Evolutionary conservation across 331 rosid genomes (phyloP).

Genomic region (Phaseolus coccineus): DNA sequence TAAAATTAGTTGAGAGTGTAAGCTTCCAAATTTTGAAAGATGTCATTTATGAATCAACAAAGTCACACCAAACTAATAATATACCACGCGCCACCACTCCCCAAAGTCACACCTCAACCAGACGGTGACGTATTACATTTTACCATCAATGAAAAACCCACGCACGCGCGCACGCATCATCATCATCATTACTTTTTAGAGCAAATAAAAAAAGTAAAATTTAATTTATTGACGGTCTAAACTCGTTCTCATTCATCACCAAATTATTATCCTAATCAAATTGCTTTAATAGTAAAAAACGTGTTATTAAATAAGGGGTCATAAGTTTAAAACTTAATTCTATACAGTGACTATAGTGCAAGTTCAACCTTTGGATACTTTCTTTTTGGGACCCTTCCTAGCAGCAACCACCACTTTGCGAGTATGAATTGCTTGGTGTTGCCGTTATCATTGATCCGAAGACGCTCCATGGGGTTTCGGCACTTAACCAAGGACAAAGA

Average conservation of each 20-base stretch:
- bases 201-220: background rate
- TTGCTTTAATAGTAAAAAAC: background rate
- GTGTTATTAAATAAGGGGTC: background rate
- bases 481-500: conserved; percentile 48
- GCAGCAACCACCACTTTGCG: background rate
- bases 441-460: conserved; percentile 63
- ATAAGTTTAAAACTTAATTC: background rate
- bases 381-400: background rate
- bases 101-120: conserved; percentile 8
- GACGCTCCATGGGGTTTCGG: conserved; percentile 57
- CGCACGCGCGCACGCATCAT: background rate
- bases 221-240: background rate
- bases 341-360: background rate
- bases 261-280: background rate
- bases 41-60: conserved; percentile 1
- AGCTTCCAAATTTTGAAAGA: conserved; percentile 10
- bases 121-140: background rate
- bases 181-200: background rate
- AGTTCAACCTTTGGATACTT: background rate
- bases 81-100: background rate
- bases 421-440: conserved; percentile 77
- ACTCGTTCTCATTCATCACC: background rate
- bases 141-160: conserved; percentile 9
- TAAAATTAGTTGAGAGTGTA: background rate
- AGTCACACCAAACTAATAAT: background rate